phyloP scores from a whole-genome alignment of 192 early-diverging fungal species.

The Coemansia sp. region DNA sequence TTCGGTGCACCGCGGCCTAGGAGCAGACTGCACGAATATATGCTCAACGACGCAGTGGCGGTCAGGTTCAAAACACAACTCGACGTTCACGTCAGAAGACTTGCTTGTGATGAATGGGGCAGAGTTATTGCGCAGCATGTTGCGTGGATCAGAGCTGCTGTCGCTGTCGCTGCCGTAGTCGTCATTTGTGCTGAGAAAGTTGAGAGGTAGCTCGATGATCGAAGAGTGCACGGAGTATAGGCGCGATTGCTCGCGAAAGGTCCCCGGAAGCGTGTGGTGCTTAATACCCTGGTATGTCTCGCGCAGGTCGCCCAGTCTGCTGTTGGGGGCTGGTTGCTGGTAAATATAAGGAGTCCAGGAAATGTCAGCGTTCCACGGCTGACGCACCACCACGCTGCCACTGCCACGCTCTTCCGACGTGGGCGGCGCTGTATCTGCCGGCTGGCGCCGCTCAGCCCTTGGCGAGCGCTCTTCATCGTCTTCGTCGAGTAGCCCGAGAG shows the following conservation, averaged over 20 bases:
- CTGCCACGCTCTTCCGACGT: background rate
- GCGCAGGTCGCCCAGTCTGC: background rate
- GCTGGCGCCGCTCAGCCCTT: background rate
- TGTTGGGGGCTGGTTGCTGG: constrained; percentile 26
- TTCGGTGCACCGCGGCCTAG: constrained; percentile 43
- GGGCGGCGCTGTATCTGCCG: background rate
- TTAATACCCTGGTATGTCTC: constrained; percentile 1
- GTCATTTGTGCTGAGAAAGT: constrained; percentile 26
- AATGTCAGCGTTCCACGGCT: constrained; percentile 30
- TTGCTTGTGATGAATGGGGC: constrained; percentile 22
- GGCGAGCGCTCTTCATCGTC: background rate
- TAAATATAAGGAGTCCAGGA: constrained; percentile 44
- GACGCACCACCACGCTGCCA: constrained; percentile 33
- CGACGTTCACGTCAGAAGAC: constrained; percentile 39
- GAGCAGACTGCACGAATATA: constrained; percentile 32
- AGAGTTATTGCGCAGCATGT: constrained; percentile 26
- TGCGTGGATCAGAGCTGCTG: constrained; percentile 15
- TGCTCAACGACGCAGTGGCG: constrained; percentile 39
- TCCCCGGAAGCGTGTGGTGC: constrained; percentile 4
- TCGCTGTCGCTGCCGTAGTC: constrained; percentile 36
- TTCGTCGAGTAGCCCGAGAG: background rate
- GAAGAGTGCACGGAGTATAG: constrained; percentile 24
- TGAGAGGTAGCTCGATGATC: constrained; percentile 9
- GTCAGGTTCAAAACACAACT: constrained; percentile 18
- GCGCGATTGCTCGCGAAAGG: constrained; percentile 8